phyloP scores from a whole-genome alignment of 2,329 filamentous ascomycete species.

The Diplocarpon mali region DNA sequence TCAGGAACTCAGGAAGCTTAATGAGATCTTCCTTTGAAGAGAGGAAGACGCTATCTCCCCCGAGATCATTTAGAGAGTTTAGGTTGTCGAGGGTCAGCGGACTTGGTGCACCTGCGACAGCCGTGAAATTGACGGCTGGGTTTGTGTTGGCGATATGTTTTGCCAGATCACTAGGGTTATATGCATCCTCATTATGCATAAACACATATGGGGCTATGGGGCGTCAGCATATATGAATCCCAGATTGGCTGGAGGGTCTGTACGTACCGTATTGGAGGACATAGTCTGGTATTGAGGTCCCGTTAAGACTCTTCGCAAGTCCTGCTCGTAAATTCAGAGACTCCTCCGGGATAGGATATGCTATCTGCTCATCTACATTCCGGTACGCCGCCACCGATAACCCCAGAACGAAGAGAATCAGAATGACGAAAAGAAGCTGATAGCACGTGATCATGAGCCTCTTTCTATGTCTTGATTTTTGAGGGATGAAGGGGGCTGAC shows the following conservation, averaged over 20 bases:
- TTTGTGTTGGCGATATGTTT: slow-evolving; percentile 33
- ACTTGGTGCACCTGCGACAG: slow-evolving; percentile 25
- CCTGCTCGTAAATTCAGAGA: slow-evolving; percentile 7
- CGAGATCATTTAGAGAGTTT: slow-evolving; percentile 32
- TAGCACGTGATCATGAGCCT: slow-evolving; percentile 7
- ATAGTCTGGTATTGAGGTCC: slow-evolving; percentile 30
- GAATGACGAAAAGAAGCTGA: slow-evolving; percentile 11
- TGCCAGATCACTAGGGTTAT: slow-evolving; percentile 36
- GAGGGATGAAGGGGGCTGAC: neutral
- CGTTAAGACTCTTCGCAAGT: slow-evolving; percentile 7
- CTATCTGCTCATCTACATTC: slow-evolving; percentile 5
- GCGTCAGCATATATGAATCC: neutral
- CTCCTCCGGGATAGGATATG: slow-evolving; percentile 6
- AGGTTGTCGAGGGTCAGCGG: slow-evolving; percentile 35
- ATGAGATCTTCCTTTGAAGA: slow-evolving; percentile 34
- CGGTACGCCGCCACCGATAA: slow-evolving; percentile 5
- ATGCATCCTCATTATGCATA: slow-evolving; percentile 35
- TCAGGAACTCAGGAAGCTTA: slow-evolving; percentile 33
- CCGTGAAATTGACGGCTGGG: slow-evolving; percentile 32
- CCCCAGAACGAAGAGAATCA: slow-evolving; percentile 8
- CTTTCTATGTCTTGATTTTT: neutral
- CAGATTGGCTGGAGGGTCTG: neutral
- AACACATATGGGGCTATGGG: slow-evolving; percentile 36
- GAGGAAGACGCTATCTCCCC: slow-evolving; percentile 32
- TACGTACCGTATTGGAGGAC: slow-evolving; percentile 32